Conservation (phyloP, 2,329 filamentous ascomycete species). For the Ophiostoma sp. region DNA sequence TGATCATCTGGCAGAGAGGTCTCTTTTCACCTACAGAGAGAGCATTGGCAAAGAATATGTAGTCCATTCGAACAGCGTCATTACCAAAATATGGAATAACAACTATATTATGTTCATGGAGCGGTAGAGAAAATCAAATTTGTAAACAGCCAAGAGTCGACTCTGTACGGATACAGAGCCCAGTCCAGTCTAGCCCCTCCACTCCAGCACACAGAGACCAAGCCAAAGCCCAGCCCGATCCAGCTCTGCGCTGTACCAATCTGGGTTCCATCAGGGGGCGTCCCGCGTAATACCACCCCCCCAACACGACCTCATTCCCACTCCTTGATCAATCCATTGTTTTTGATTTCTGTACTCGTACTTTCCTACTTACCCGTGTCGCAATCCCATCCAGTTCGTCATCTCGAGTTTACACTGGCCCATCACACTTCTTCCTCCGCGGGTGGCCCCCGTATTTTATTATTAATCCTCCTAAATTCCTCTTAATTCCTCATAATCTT, state of each 20-base stretch:
- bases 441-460: neutral
- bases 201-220: neutral
- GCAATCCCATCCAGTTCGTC: neutral
- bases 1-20: neutral
- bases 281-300: constrained; percentile 7
- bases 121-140: too few relatives aligned
- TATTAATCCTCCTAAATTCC: neutral
- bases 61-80: neutral
- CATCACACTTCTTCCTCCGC: neutral
- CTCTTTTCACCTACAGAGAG: neutral
- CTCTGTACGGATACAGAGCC: too few relatives aligned
- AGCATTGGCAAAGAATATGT: neutral
- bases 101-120: too few relatives aligned
- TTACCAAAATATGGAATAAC: too few relatives aligned
- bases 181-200: neutral
- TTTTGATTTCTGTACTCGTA: neutral
- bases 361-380: too few relatives aligned
- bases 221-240: neutral
- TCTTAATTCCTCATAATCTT: too few relatives aligned
- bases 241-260: neutral
- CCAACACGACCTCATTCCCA: constrained; percentile 3
- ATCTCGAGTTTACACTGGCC: neutral
- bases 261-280: constrained; percentile 5
- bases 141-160: too few relatives aligned
- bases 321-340: neutral